These are phyloP conservation scores for Sequoia sempervirens DNA, from an alignment of 75 land plant genomes.

Conservation along the genomic window DNA sequence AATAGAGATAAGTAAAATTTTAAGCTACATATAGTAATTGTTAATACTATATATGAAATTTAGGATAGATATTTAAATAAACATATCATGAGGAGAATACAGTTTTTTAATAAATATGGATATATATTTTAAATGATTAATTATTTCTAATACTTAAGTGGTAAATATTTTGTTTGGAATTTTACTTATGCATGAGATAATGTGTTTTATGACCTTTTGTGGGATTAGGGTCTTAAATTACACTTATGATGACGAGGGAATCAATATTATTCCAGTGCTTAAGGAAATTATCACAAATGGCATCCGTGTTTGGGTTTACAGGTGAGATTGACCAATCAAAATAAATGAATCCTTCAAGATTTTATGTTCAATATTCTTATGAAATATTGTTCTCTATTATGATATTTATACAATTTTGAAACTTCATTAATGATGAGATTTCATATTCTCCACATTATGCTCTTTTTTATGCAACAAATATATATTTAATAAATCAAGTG, in stretches of 20 bases:
- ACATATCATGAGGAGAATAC: no score
- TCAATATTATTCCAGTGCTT: constrained; percentile 74
- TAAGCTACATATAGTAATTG: no score
- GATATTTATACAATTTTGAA: neutral
- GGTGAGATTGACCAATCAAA: constrained; percentile 28
- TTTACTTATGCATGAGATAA: neutral
- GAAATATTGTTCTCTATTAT: neutral
- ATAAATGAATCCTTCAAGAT: neutral
- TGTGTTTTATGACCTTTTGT: neutral
- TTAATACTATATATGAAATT: no score
- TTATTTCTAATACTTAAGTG: no score
- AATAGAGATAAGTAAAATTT: neutral
- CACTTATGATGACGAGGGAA: constrained; percentile 35
- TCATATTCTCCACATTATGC: neutral
- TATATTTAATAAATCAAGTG: no score
- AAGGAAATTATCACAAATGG: constrained; percentile 39
- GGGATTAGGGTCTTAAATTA: constrained; percentile 54
- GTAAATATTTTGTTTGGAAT: no score
- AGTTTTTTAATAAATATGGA: no score
- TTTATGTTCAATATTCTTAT: neutral
- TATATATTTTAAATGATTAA: no score
- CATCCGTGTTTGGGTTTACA: constrained; percentile 85
- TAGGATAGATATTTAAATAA: no score
- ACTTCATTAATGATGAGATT: neutral
- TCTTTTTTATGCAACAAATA: neutral